These are phyloP conservation scores for Penicillium sp. DNA, from an alignment of 2,329 filamentous ascomycete genomes.

Conservation along the genomic window DNA sequence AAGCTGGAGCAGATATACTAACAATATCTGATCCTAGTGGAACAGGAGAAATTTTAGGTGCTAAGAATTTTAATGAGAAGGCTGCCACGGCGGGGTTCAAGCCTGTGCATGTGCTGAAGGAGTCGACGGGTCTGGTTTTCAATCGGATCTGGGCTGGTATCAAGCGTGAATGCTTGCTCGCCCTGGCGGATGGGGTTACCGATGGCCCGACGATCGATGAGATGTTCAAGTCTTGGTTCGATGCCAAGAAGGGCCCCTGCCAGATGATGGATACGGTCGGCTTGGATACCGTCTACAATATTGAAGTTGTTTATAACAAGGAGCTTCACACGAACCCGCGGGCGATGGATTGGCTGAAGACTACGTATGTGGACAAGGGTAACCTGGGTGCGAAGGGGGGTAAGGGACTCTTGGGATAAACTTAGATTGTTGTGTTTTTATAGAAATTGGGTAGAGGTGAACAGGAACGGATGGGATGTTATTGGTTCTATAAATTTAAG, in stretches of 20 bases:
- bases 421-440: neutral
- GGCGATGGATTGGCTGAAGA: slow-evolving; percentile 22
- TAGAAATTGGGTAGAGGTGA: neutral
- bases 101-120: slow-evolving; percentile 18
- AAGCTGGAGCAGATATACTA: no score
- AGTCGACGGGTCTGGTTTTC: slow-evolving; percentile 20
- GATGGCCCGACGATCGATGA: slow-evolving; percentile 21
- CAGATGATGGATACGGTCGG: slow-evolving; percentile 27
- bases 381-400: slow-evolving; percentile 21
- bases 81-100: slow-evolving; percentile 16
- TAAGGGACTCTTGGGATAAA: slow-evolving; percentile 17
- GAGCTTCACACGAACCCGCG: slow-evolving; percentile 10
- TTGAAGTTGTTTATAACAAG: slow-evolving; percentile 19
- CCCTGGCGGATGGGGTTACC: slow-evolving; percentile 20
- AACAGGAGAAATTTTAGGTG: no score
- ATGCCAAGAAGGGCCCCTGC: slow-evolving; percentile 22
- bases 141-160: slow-evolving; percentile 24
- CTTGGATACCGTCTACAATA: slow-evolving; percentile 25
- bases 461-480: no score
- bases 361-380: slow-evolving; percentile 20
- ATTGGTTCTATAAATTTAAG: neutral
- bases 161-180: slow-evolving; percentile 22
- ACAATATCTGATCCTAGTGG: no score
- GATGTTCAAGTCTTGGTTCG: slow-evolving; percentile 25
- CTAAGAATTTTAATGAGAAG: no score